A percentile compares a stretch with the other conserved stretches of the same genome.
These are phyloP conservation scores for Yamadazyma epiphylla DNA, from an alignment of 1,139 yeast species.

Conservation along the genomic window DNA sequence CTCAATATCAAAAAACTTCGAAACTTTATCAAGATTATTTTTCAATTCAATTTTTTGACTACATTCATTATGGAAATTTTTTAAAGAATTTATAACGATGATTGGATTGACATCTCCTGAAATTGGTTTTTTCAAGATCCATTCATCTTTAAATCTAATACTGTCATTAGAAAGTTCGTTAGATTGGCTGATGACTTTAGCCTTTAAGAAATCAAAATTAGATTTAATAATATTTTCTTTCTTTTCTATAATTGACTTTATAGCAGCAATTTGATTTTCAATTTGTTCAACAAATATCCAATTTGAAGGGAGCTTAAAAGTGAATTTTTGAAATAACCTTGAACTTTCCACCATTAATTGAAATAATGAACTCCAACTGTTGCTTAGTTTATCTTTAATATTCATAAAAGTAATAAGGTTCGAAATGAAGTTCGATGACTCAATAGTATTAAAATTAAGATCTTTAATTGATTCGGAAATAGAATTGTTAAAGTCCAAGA, in stretches of 20 bases:
- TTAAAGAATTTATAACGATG: slow-evolving; percentile 47
- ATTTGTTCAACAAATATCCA: slow-evolving; percentile 70
- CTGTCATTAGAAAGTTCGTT: slow-evolving; percentile 33
- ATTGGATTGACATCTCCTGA: slow-evolving; percentile 39
- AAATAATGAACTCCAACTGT: slow-evolving; percentile 25
- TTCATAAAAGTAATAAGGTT: slow-evolving; percentile 9
- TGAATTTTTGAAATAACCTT: slow-evolving; percentile 23
- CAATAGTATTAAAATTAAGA: slow-evolving; percentile 11
- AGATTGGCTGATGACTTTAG: slow-evolving; percentile 41
- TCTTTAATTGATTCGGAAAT: slow-evolving; percentile 2
- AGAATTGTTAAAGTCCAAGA: slow-evolving; percentile 4
- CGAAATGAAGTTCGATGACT: slow-evolving; percentile 7
- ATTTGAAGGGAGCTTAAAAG: slow-evolving; percentile 40
- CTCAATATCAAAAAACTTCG: slow-evolving; percentile 26
- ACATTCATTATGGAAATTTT: slow-evolving; percentile 33
- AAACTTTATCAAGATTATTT: slow-evolving; percentile 25
- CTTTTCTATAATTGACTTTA: slow-evolving; percentile 38
- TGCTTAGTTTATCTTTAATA: slow-evolving; percentile 11
- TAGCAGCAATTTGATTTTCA: slow-evolving; percentile 44
- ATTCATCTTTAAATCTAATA: slow-evolving; percentile 19
- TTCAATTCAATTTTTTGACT: slow-evolving; percentile 22
- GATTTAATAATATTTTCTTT: slow-evolving; percentile 38
- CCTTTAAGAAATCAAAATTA: slow-evolving; percentile 38
- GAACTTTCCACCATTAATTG: slow-evolving; percentile 39
- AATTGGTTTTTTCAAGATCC: slow-evolving; percentile 35